Conservation (phyloP, 352 stramenopile genomes). For the Globisporangium polare region DNA sequence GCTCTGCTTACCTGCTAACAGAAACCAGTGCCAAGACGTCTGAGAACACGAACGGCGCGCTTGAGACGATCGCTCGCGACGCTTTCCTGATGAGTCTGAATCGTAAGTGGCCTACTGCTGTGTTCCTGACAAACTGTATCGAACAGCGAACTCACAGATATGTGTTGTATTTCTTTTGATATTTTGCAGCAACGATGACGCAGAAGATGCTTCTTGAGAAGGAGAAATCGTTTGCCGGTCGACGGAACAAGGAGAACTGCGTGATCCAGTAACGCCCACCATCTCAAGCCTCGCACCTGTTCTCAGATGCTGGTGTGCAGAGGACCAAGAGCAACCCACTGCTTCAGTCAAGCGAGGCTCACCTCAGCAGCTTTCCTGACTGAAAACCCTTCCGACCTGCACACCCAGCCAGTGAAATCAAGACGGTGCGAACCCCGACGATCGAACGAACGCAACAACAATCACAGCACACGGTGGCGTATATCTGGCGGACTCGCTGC, state of each 20-base stretch:
- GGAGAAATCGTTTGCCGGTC: slow-evolving; percentile 64
- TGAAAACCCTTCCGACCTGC: slow-evolving; percentile 3
- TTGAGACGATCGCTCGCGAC: slow-evolving; percentile 85
- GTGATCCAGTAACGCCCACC: slow-evolving; percentile 43
- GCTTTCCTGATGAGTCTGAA: slow-evolving; percentile 85
- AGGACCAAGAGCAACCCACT: not conserved
- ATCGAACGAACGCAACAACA: not conserved
- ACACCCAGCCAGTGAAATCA: slow-evolving; percentile 1
- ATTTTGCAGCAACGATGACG: slow-evolving; percentile 51
- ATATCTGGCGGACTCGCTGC: slow-evolving; percentile 6
- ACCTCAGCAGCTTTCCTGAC: not conserved
- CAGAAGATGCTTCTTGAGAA: slow-evolving; percentile 80
- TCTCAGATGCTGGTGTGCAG: not conserved
- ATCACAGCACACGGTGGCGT: slow-evolving; percentile 12
- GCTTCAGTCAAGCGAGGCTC: slow-evolving; percentile 1
- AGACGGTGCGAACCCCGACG: not conserved
- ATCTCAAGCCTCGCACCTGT: not conserved
- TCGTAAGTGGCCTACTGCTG: slow-evolving; percentile 39
- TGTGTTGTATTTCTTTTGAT: not conserved
- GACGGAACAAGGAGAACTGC: slow-evolving; percentile 81
- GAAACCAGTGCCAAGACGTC: slow-evolving; percentile 89
- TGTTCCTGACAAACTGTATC: not conserved
- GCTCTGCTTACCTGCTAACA: slow-evolving; percentile 18
- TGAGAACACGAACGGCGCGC: slow-evolving; percentile 80
- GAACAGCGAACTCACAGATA: not conserved